phyloP scores from a whole-genome alignment of 352 stramenopile genomes.

The Pythium brassicae region DNA sequence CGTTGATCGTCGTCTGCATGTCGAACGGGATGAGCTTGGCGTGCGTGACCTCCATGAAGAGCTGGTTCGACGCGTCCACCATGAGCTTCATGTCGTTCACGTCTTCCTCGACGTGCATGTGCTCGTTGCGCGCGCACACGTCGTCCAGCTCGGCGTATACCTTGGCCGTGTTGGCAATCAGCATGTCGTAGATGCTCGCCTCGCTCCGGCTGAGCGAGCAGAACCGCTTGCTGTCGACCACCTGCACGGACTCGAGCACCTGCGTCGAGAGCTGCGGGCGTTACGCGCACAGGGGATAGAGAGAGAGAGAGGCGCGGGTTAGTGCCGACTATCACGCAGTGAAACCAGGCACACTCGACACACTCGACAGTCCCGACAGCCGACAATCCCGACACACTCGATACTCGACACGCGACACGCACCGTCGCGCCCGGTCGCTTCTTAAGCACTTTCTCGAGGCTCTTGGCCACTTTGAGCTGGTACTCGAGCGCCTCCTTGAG shows the following conservation, averaged over 20 bases:
- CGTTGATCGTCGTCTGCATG: conserved; percentile 7
- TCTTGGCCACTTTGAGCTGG: conserved; percentile 19
- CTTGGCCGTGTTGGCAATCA: conserved; percentile 8
- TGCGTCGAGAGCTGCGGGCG: conserved; percentile 8
- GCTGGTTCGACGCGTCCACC: conserved; percentile 13
- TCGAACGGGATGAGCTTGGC: conserved; percentile 14
- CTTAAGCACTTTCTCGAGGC: conserved; percentile 15
- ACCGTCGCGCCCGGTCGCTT: conserved; percentile 12
- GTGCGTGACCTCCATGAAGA: conserved; percentile 15
- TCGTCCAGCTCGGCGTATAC: conserved; percentile 12
- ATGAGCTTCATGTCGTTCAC: conserved; percentile 12
- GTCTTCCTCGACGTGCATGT: conserved; percentile 11
- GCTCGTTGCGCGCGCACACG: conserved; percentile 11
- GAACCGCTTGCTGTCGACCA: conserved; percentile 12
- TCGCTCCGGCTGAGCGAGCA: conserved; percentile 9
- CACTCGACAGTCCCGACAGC: too few species aligned
- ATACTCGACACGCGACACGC: not conserved
- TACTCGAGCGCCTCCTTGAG: conserved; percentile 24
- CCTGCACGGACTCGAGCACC: conserved; percentile 8
- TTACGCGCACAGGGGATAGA: too few species aligned
- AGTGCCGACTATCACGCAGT: too few species aligned
- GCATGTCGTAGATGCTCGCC: conserved; percentile 13
- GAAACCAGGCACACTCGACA: too few species aligned
- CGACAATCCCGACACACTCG: too few species aligned
- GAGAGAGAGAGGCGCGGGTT: too few species aligned